These are phyloP conservation scores for Dichotomocladium elegans DNA, from an alignment of 371 early-diverging fungal genomes.

Conservation along the genomic window DNA sequence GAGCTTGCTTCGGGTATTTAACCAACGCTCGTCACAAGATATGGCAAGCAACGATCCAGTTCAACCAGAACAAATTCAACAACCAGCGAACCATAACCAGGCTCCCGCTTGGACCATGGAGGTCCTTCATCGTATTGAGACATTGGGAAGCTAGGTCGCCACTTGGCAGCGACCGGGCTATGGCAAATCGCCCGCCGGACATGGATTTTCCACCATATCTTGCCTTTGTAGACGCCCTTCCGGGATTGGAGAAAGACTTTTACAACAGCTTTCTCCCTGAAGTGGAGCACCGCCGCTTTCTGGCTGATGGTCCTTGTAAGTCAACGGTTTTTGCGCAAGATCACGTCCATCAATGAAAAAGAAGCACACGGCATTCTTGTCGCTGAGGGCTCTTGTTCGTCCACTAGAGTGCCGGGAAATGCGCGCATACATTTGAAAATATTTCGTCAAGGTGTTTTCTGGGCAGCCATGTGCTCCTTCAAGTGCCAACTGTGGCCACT, in stretches of 20 bases:
- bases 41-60: not conserved
- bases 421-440: no score
- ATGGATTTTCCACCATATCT: not conserved
- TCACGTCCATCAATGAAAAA: no score
- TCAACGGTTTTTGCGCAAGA: no score
- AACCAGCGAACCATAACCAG: not conserved
- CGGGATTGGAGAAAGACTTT: not conserved
- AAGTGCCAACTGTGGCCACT: no score
- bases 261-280: not conserved
- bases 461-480: no score
- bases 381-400: no score
- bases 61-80: not conserved
- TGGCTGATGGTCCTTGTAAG: not conserved
- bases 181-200: not conserved
- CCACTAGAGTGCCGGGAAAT: no score
- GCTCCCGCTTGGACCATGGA: not conserved
- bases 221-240: not conserved
- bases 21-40: not conserved
- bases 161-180: not conserved
- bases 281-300: constrained; percentile 1
- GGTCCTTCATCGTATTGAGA: no score
- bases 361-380: no score
- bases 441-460: no score
- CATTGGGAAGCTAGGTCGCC: not conserved
- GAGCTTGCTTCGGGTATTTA: not conserved